phyloP scores from a whole-genome alignment of 257 asterid genomes.

The Hygrophila difformis region DNA sequence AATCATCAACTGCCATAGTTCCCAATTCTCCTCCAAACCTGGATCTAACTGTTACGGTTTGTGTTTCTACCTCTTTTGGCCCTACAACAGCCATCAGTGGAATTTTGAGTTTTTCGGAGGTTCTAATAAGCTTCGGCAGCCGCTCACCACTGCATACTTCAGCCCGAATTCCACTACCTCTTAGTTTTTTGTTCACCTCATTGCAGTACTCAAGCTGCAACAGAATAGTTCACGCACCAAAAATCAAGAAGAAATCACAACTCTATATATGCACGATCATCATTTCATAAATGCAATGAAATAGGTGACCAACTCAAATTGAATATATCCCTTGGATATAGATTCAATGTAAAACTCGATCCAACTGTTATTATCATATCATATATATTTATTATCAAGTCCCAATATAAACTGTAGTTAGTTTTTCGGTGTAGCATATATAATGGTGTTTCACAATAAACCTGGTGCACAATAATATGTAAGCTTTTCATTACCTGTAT shows the following conservation, averaged over 20 bases:
- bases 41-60: constrained; percentile 67
- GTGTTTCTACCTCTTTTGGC: constrained; percentile 65
- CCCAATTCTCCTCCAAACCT: constrained; percentile 84
- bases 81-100: constrained; percentile 97
- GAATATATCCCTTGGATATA: no score
- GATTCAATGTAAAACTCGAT: no score
- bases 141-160: constrained; percentile 82
- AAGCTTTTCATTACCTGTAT: constrained; percentile 46
- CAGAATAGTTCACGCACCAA: constrained; percentile 5
- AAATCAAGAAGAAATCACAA: constrained; percentile 8
- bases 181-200: constrained; percentile 47
- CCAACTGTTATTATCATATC: background rate
- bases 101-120: constrained; percentile 73
- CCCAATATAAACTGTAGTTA: background rate
- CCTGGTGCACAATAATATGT: background rate
- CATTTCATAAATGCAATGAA: no score
- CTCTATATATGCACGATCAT: no score
- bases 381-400: background rate
- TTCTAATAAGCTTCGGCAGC: constrained; percentile 78
- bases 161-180: constrained; percentile 54
- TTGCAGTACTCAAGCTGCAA: constrained; percentile 75
- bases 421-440: background rate
- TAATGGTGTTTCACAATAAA: background rate
- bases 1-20: constrained; percentile 62
- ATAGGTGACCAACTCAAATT: no score